Evolutionary conservation across 495 filamentous ascomycete genomes (phyloP), one percentile per base, ranked within the genome.

Genomic region (Penicillium parvum): DNA sequence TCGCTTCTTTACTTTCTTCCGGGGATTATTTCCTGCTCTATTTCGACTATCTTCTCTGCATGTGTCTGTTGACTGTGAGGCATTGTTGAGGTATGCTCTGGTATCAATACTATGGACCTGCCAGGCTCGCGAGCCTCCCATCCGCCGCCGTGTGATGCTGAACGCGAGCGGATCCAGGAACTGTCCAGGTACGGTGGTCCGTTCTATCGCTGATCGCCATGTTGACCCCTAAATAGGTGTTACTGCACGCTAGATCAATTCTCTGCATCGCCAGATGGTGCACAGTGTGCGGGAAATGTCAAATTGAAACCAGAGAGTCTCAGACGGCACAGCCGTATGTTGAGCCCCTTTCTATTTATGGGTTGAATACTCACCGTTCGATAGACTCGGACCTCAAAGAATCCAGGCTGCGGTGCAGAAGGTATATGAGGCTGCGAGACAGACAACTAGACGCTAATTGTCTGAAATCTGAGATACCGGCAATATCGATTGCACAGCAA

Each of bases 321-420:
- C n/a, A n/a, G 26, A 23, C 66, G 10, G 28, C 63, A 1, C 61
- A 66, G n/a, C 65, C 65, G 59, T 68, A 59, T 5, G 61, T 57
- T 10, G 9, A 17, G 8, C 21, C 5, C 14, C 0, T 17, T 9
- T 8, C 2, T 12, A 3, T 2, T 15, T 14, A 5, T 19, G 10
- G 6, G 5, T 17, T 19, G 17, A 2, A 26, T 17, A 28, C 58
- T 65, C 36, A 65, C 37, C 3, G 19, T 30, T 0, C n/a, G n/a
- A 14, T 7, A 68, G 64, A 32, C 53, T 63, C 18, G 65, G 59
- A 9, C 65, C 65, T n/a, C 59, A 52, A 0, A 63, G 64, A 11
- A 52, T 69, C 7, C 43, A 40, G 20, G 42, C 49, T 16, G 57
- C 63, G 2, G 34, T 65, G 3, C 45, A 60, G n/a, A 42, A 40